Evolutionary conservation across 2,329 filamentous ascomycete genomes (phyloP).

Genomic region (Delphinella strobiligena): DNA sequence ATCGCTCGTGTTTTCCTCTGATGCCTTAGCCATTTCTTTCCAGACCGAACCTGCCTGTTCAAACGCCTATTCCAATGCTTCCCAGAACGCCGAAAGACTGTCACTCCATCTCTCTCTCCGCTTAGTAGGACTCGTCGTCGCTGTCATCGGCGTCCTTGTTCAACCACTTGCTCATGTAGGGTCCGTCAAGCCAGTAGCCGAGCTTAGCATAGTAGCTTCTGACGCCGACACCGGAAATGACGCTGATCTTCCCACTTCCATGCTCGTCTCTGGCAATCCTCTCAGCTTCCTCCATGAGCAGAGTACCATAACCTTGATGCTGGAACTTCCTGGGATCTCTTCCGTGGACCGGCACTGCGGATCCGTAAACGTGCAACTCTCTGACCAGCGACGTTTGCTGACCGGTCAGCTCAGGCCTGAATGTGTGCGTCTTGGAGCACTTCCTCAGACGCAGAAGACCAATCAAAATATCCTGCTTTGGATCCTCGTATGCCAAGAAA

Average conservation of each 20-base stretch:
- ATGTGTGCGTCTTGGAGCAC: conserved; percentile 85
- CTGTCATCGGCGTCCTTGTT: conserved; percentile 13
- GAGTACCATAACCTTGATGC: conserved; percentile 90
- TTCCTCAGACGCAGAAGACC: conserved; percentile 79
- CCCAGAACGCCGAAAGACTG: not conserved
- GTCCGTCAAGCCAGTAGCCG: conserved; percentile 87
- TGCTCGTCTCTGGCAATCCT: conserved; percentile 91
- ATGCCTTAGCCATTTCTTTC: too few relatives aligned
- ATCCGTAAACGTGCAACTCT: conserved; percentile 93
- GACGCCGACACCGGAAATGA: conserved; percentile 96
- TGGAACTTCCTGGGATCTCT: conserved; percentile 94
- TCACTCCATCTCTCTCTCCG: not conserved
- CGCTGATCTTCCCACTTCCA: conserved; percentile 83
- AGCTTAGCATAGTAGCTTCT: conserved; percentile 89
- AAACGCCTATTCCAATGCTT: too few relatives aligned
- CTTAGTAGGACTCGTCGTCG: conserved; percentile 12
- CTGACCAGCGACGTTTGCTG: conserved; percentile 88
- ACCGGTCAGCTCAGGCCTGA: conserved; percentile 70
- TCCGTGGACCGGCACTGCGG: conserved; percentile 92
- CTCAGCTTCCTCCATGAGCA: conserved; percentile 97
- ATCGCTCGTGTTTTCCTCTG: too few relatives aligned
- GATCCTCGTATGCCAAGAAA: conserved; percentile 94
- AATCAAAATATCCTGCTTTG: conserved; percentile 95
- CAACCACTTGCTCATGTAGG: conserved; percentile 45
- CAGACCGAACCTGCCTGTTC: too few relatives aligned